Base-by-base conservation (phyloP, 1,284 basidiomycete genomes). In the Schizophyllum commune region DNA sequence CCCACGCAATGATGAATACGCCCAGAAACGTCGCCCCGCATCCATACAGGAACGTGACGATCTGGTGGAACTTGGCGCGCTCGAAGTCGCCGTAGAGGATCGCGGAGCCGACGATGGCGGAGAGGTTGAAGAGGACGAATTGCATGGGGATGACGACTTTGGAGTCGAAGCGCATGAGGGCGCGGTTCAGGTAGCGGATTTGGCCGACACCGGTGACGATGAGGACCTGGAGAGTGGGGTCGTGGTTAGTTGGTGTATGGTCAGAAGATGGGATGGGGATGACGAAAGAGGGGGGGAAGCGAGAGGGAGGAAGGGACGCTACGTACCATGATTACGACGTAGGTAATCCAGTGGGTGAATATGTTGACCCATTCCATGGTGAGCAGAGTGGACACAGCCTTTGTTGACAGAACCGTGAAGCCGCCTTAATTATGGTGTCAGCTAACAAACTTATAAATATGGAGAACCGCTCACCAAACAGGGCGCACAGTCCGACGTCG, bases 81-180 rank as follows among this genome's bases (percentile, higher is more conserved):
- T 86, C 82, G 75, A 99, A 98, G 73, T 98, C 96, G 34, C 92
- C 89, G 71, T 96, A 99, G 2, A 98, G 82, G 20, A 98, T 90
- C 0, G 94, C 93, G 4, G 92, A 95, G 22, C 96, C 96, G 55
- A 94, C 78, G 66, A 99, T 96, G 4, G 94, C 94, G 52, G 88
- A 90, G 20, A 94, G 77, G 55, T 87, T 92, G 73, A 92, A 92
- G 63, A 96, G 81, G 52, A 97, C 94, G 72, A 98, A 99, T 77
- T 98, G 96, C 13, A 89, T 89, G 1, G 96, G 96, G 63, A 96
- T 94, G 34, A 96, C 94, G 59, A 89, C 84, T 74, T 93, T 92
- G 71, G 86, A 85, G 69, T 96, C 92, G 70, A 96, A 96, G 22
- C 88, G 84, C 86, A 92, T 94, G 57, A 96, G 72, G 2, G 93